Percentiles rank a stretch among this genome's conserved stretches.
These are phyloP conservation scores for Luzula sylvatica DNA, from an alignment of 176 grass and related monocot genomes.

Conservation along the genomic window DNA sequence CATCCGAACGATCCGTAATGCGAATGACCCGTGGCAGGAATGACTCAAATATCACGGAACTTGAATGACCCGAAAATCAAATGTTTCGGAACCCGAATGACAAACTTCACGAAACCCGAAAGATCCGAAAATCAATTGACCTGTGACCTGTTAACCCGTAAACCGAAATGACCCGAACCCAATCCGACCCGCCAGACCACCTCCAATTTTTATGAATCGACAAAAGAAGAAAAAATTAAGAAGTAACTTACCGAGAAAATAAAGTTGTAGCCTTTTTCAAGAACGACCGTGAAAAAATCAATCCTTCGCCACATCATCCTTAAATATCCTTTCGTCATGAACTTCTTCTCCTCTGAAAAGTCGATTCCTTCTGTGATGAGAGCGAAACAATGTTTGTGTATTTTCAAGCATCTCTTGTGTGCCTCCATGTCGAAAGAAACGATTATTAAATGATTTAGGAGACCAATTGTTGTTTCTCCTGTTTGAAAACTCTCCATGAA, in stretches of 20 bases:
- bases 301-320: slow-evolving; percentile 85
- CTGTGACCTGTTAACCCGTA: too few species aligned
- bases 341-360: slow-evolving; percentile 55
- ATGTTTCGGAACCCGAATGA: too few species aligned
- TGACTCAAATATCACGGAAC: too few species aligned
- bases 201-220: too few species aligned
- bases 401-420: slow-evolving; percentile 39
- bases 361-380: slow-evolving; percentile 38
- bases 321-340: slow-evolving; percentile 56
- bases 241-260: slow-evolving; percentile 50
- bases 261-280: slow-evolving; percentile 79
- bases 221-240: not conserved
- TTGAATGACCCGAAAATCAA: too few species aligned
- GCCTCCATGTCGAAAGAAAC: slow-evolving; percentile 52
- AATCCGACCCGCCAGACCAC: too few species aligned
- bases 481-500: slow-evolving; percentile 56
- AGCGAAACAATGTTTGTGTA: slow-evolving; percentile 54
- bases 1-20: too few species aligned
- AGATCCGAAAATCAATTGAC: too few species aligned
- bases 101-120: too few species aligned
- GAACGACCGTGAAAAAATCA: slow-evolving; percentile 52
- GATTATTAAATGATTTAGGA: slow-evolving; percentile 63
- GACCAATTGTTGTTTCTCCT: slow-evolving; percentile 32
- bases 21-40: too few species aligned
- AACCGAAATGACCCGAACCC: too few species aligned